Evolutionary conservation across 2,329 filamentous ascomycete genomes (phyloP).

Genomic region (Aspergillus sp.): DNA sequence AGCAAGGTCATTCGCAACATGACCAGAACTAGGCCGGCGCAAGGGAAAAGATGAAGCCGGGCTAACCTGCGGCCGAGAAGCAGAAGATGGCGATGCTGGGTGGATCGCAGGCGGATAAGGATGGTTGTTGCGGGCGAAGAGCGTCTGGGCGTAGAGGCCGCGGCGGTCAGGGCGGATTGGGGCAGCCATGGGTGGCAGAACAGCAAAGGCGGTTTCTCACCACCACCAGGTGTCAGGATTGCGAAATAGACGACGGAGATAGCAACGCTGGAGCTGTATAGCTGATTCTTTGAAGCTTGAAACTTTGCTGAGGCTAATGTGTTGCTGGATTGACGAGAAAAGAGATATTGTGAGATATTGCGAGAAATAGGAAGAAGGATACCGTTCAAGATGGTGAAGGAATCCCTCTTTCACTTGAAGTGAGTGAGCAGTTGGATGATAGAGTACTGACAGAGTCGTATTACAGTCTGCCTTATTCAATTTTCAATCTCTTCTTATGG

Average conservation of each 20-base stretch:
- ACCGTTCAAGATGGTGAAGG: conserved; percentile 22
- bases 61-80: not conserved
- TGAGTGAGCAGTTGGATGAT: not conserved
- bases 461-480: conserved; percentile 91
- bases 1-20: conserved; percentile 11
- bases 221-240: too few species aligned
- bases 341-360: not conserved
- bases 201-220: too few species aligned
- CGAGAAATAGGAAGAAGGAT: not conserved
- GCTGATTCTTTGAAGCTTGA: too few species aligned
- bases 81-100: not conserved
- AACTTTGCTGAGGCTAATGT: too few species aligned
- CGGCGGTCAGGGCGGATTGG: conserved; percentile 9
- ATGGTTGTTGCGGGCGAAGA: not conserved
- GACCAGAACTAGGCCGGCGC: conserved; percentile 9
- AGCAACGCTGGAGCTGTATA: too few species aligned
- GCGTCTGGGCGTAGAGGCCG: conserved; percentile 1
- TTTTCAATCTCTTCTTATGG: conserved; percentile 92
- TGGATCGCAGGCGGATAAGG: not conserved
- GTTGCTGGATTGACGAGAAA: not conserved
- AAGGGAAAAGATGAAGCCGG: not conserved
- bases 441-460: not conserved
- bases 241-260: too few species aligned
- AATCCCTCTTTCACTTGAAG: too few species aligned
- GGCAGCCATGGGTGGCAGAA: conserved; percentile 17